Evolutionary conservation across 352 stramenopile genomes (phyloP).

Genomic region (Pythium diclinum): DNA sequence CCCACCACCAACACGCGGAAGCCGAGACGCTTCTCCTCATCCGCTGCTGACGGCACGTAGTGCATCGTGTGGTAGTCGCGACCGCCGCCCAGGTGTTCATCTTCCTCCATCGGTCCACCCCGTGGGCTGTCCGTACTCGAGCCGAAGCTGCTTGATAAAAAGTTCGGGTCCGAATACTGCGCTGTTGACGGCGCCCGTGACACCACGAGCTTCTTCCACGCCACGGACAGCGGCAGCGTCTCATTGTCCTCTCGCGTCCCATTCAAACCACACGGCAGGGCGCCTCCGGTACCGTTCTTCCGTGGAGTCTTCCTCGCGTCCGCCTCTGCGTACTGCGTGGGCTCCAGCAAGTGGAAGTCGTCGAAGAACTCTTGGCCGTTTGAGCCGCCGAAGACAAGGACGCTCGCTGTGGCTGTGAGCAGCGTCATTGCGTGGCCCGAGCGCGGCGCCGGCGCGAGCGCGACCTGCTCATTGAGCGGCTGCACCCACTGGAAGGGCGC

Average conservation of each 20-base stretch:
- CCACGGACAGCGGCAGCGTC: slow-evolving; percentile 16
- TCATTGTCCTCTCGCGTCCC: background rate
- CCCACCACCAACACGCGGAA: slow-evolving; percentile 63
- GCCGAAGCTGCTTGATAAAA: slow-evolving; percentile 21
- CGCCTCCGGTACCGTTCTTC: background rate
- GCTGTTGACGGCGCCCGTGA: slow-evolving; percentile 14
- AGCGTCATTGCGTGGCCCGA: slow-evolving; percentile 63
- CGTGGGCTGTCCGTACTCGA: slow-evolving; percentile 20
- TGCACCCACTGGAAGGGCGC: slow-evolving; percentile 29
- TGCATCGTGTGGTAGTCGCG: slow-evolving; percentile 76
- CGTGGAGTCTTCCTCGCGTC: background rate
- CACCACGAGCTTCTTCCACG: slow-evolving; percentile 58
- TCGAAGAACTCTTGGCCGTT: slow-evolving; percentile 57
- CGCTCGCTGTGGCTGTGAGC: slow-evolving; percentile 38
- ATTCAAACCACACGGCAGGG: background rate
- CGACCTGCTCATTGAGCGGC: slow-evolving; percentile 8
- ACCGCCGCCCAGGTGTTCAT: slow-evolving; percentile 20
- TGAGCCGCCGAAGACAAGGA: slow-evolving; percentile 62
- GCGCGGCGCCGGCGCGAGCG: slow-evolving; percentile 30
- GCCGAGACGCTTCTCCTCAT: slow-evolving; percentile 36
- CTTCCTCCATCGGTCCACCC: background rate
- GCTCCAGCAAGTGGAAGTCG: slow-evolving; percentile 61
- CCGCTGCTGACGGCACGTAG: slow-evolving; percentile 41
- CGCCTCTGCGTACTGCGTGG: slow-evolving; percentile 24
- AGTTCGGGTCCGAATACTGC: background rate